Base-by-base conservation (phyloP, 805 yeast species). In the Ogataea sp. region DNA sequence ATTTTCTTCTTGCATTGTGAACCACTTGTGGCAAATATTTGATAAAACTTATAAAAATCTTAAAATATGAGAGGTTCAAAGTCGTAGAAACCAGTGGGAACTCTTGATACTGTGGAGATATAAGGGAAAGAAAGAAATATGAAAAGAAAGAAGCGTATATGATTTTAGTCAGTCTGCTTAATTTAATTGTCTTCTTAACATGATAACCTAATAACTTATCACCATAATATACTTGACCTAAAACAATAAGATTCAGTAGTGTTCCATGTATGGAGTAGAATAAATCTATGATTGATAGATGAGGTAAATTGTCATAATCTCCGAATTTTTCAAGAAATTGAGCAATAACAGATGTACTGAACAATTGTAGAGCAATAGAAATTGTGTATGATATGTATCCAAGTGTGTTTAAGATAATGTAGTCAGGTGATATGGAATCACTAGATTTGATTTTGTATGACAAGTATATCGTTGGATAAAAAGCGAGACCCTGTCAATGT, bases 21-120 rank as follows among this genome's bases (percentile, higher is more conserved):
- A 56, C 39, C 3, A 71, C 64, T 46, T 72, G 78, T 1, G 78
- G 78, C 23, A 83, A 59, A 45, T 72, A 69, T 49, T 72, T 72
- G 34, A 67, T 53, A 28, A 64, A 58, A 43, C 73, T 67, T 46
- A 70, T 58, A 31, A 54, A 43, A 16, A 72, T 63, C 52, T 72
- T 72, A 44, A 67, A 62, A 32, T 66, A 59, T 2, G 76, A 71
- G 17, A 71, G 52, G 32, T 62, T 50, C 23, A 65, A 47, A 0
- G 71, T 67, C 7, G 70, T 59, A 31, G 25, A 8, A 6, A 20
- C 27, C 27, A 32, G 20, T 20, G 25, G 25, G 17, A 13, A 20
- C 3, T 15, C 16, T 14, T 32, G 26, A 20, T 50, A 18, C 15
- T 16, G n/a, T 42, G 49, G 31, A 14, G 45, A 10, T 29, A 48